A percentile compares a stretch with the other conserved stretches of the same genome.
These are phyloP conservation scores for Pichia sp. DNA, from an alignment of 1,139 yeast genomes.

Conservation along the genomic window DNA sequence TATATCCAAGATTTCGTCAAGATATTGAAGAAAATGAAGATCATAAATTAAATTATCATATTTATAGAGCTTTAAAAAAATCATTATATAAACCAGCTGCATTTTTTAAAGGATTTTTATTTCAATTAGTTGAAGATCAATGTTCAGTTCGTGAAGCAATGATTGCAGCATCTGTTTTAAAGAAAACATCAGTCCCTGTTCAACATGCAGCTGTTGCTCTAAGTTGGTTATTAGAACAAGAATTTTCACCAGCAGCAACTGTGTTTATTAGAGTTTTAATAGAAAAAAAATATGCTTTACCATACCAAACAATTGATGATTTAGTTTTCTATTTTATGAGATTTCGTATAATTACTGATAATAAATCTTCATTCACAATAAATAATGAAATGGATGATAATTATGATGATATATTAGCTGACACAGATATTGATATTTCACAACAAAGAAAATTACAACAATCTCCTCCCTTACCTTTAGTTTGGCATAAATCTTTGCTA, in stretches of 20 bases:
- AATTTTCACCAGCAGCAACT: conserved; percentile 81
- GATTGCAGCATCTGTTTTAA: conserved; percentile 85
- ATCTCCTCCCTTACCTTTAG: conserved; percentile 78
- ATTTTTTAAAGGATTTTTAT: conserved; percentile 89
- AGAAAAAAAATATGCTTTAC: conserved; percentile 93
- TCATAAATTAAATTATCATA: conserved; percentile 74
- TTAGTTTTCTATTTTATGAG: conserved; percentile 93
- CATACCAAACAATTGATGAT: conserved; percentile 92
- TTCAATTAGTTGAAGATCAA: conserved; percentile 78
- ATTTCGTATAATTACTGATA: conserved; percentile 56
- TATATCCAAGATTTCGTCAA: conserved; percentile 77
- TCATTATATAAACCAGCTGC: conserved; percentile 96
- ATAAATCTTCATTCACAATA: conserved; percentile 10
- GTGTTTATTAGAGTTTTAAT: conserved; percentile 82
- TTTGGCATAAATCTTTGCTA: conserved; percentile 94
- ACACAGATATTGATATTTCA: conserved; percentile 30
- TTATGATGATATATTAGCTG: conserved; percentile 23
- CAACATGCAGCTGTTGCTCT: conserved; percentile 95
- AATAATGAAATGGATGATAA: conserved; percentile 31
- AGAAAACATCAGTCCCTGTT: conserved; percentile 88
- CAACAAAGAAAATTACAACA: conserved; percentile 28
- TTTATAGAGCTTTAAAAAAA: conserved; percentile 86
- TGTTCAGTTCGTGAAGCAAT: conserved; percentile 92
- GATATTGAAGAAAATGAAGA: conserved; percentile 74
- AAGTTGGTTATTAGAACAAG: conserved; percentile 74